These are phyloP conservation scores for Cinchona pubescens DNA, from an alignment of 257 asterid species.

Conservation along the genomic window DNA sequence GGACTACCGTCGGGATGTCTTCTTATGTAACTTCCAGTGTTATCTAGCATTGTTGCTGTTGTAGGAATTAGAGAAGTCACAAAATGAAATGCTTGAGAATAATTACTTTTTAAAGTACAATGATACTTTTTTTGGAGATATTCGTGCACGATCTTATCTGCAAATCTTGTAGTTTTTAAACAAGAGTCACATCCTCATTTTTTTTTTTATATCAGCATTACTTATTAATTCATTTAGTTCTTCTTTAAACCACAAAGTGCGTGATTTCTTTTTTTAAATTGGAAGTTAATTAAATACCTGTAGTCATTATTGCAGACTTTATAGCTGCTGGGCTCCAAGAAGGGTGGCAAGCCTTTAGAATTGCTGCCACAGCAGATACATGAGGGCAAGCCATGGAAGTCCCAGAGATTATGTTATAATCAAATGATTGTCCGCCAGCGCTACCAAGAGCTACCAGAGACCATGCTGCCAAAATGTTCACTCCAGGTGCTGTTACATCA, in stretches of 20 bases:
- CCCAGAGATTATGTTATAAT: constrained; percentile 54
- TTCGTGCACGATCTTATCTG: no score
- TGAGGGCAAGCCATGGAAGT: constrained; percentile 76
- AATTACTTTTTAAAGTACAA: no score
- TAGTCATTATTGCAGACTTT: constrained; percentile 63
- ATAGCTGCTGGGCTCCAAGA: constrained; percentile 67
- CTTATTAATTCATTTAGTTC: no score
- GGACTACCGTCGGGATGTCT: constrained; percentile 42
- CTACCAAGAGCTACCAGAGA: constrained; percentile 39
- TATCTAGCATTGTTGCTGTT: constrained; percentile 24
- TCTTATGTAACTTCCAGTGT: constrained; percentile 29
- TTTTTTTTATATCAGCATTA: no score
- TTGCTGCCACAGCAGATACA: constrained; percentile 58
- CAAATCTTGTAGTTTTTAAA: no score
- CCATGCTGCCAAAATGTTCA: constrained; percentile 62
- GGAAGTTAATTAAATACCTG: constrained; percentile 47
- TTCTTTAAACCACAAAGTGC: no score
- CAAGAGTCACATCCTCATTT: no score
- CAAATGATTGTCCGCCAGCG: constrained; percentile 43
- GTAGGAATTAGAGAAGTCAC: not conserved
- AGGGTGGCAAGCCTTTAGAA: constrained; percentile 48
- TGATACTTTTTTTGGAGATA: no score
- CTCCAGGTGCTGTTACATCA: constrained; percentile 60
- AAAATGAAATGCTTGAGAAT: no score
- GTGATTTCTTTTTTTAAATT: no score